Conservation (phyloP, 257 asterid genomes). For the Jacaranda mimosifolia region DNA sequence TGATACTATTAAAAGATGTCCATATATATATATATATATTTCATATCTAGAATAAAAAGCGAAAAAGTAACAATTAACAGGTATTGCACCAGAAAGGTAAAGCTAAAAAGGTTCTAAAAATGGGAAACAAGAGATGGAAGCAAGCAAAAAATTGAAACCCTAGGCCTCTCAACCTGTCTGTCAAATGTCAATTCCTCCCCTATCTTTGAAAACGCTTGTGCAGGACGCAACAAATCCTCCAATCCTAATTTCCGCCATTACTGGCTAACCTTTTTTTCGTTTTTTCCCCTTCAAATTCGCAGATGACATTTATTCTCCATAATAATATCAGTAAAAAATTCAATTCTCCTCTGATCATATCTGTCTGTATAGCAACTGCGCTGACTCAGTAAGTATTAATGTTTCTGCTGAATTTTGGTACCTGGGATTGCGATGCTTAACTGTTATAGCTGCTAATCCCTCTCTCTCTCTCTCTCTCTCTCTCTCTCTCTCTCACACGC, state of each 20-base stretch:
- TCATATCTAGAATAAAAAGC: background rate
- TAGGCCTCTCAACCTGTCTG: conserved; percentile 33
- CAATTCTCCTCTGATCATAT: conserved; percentile 16
- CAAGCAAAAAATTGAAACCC: conserved; percentile 52
- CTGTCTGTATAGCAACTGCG: conserved; percentile 38
- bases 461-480: conserved; percentile 21
- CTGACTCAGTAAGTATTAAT: conserved; percentile 42
- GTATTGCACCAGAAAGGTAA: conserved; percentile 36
- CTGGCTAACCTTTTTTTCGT: background rate
- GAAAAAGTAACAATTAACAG: conserved; percentile 18
- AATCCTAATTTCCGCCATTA: conserved; percentile 28
- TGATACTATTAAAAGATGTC: background rate
- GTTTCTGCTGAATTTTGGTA: conserved; percentile 41
- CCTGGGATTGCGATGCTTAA: conserved; percentile 64
- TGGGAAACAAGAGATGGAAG: conserved; percentile 32
- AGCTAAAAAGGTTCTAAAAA: conserved; percentile 37
- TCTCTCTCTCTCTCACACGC: conserved; percentile 33
- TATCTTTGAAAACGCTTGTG: conserved; percentile 39
- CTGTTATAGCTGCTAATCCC: conserved; percentile 42
- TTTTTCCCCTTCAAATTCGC: background rate
- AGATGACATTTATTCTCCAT: background rate
- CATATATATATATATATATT: background rate
- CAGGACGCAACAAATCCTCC: conserved; percentile 59
- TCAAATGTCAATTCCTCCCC: conserved; percentile 48
- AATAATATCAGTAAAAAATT: conserved; percentile 10